Evolutionary conservation across 1,284 basidiomycete species (phyloP).

Genomic region (Agaricales sp.): DNA sequence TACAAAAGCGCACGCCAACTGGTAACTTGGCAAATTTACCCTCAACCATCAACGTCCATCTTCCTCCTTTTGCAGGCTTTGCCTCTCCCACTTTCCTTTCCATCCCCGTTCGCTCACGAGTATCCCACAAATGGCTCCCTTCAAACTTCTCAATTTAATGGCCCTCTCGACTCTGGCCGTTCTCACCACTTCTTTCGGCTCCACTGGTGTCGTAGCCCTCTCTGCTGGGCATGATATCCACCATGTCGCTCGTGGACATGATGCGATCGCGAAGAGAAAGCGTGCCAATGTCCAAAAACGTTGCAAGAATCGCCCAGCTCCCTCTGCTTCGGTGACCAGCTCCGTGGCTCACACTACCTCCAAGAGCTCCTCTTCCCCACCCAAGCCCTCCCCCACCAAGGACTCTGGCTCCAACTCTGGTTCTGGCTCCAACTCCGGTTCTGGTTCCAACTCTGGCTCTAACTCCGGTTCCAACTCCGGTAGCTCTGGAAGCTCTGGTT

Average conservation of each 20-base stretch:
- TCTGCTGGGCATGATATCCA: constrained; percentile 29
- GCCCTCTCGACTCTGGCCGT: constrained; percentile 48
- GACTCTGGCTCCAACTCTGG: background rate
- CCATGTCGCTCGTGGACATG: constrained; percentile 28
- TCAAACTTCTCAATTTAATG: constrained; percentile 45
- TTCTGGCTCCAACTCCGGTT: background rate
- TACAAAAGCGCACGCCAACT: no score
- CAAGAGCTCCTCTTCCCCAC: constrained; percentile 3
- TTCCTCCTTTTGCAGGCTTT: background rate
- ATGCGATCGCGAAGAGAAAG: constrained; percentile 39
- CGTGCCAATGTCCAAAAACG: constrained; percentile 30
- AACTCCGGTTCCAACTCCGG: background rate
- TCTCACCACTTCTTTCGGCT: constrained; percentile 36
- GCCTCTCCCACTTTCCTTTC: constrained; percentile 22
- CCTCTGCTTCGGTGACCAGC: background rate
- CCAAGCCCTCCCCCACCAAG: constrained; percentile 1
- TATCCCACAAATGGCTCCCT: constrained; percentile 32
- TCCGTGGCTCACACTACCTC: constrained; percentile 4
- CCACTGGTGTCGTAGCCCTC: constrained; percentile 40
- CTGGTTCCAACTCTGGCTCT: background rate
- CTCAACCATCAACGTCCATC: background rate
- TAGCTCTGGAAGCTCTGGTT: background rate
- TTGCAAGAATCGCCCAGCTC: constrained; percentile 41
- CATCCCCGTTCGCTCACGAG: constrained; percentile 8
- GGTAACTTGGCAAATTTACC: background rate